Evolutionary conservation across 2,329 filamentous ascomycete species (phyloP).

Genomic region (Penicillium capsulatum): DNA sequence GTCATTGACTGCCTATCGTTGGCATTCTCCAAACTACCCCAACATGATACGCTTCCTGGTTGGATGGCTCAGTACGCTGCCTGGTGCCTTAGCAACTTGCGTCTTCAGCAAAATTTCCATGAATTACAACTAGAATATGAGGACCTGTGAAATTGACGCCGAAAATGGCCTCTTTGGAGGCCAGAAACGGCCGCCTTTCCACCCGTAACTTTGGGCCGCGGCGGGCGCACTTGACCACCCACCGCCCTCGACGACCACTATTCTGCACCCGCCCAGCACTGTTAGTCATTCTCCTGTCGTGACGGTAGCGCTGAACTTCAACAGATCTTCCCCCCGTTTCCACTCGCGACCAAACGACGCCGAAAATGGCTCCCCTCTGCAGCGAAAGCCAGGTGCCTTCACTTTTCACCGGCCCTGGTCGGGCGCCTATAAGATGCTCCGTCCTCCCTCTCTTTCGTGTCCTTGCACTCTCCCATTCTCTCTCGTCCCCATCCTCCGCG

Average conservation of each 20-base stretch:
- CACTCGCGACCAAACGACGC: conserved; percentile 15
- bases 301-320: conserved; percentile 7
- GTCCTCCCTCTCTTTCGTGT: conserved; percentile 4
- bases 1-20: conserved; percentile 5
- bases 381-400: conserved; percentile 3
- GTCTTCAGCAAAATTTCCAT: neutral
- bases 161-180: conserved; percentile 19
- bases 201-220: conserved; percentile 12
- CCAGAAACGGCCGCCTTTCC: conserved; percentile 18
- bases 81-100: neutral
- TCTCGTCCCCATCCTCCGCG: conserved; percentile 3
- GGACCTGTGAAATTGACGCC: conserved; percentile 19
- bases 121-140: conserved; percentile 18
- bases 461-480: conserved; percentile 2
- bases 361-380: conserved; percentile 19
- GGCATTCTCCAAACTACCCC: conserved; percentile 2
- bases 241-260: conserved; percentile 9
- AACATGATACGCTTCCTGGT: conserved; percentile 1
- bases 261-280: conserved; percentile 16
- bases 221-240: too few relatives aligned
- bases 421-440: conserved; percentile 14
- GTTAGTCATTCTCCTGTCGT: conserved; percentile 12
- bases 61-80: neutral
- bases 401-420: conserved; percentile 2
- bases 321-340: conserved; percentile 15